Evolutionary conservation across 1,139 yeast genomes (phyloP).

Genomic region (Meyerozyma smithsonii): DNA sequence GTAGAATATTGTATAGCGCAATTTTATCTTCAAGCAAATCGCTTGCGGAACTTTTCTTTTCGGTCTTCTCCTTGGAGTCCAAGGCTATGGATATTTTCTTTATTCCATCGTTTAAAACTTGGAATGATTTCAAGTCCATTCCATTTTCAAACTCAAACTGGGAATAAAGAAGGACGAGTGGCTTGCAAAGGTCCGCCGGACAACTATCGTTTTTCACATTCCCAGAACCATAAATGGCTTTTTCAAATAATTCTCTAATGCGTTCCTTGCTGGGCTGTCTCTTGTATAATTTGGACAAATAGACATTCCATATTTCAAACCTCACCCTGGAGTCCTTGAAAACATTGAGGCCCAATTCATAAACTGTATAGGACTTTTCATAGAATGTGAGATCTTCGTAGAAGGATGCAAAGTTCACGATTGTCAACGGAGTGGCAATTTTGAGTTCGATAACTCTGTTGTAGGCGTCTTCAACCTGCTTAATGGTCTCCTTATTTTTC

Average conservation of each 20-base stretch:
- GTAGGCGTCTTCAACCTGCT: constrained; percentile 36
- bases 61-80: constrained; percentile 4
- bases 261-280: constrained; percentile 44
- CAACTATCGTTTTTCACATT: constrained; percentile 29
- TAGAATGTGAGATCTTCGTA: constrained; percentile 45
- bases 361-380: constrained; percentile 56
- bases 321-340: constrained; percentile 56
- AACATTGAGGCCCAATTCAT: constrained; percentile 59
- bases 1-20: constrained; percentile 16
- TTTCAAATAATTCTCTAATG: constrained; percentile 71
- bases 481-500: constrained; percentile 19
- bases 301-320: constrained; percentile 70
- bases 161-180: constrained; percentile 53
- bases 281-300: constrained; percentile 50
- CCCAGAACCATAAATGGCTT: constrained; percentile 29
- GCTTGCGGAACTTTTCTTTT: constrained; percentile 5
- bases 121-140: constrained; percentile 23
- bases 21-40: constrained; percentile 18
- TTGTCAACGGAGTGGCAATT: constrained; percentile 64
- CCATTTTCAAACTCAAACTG: constrained; percentile 48
- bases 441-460: constrained; percentile 57
- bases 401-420: constrained; percentile 64
- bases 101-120: constrained; percentile 20
- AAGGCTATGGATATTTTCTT: constrained; percentile 9
- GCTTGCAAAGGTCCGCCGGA: constrained; percentile 42